Conservation (phyloP, 2,329 filamentous ascomycete species). For the Xylariaceae sp. region DNA sequence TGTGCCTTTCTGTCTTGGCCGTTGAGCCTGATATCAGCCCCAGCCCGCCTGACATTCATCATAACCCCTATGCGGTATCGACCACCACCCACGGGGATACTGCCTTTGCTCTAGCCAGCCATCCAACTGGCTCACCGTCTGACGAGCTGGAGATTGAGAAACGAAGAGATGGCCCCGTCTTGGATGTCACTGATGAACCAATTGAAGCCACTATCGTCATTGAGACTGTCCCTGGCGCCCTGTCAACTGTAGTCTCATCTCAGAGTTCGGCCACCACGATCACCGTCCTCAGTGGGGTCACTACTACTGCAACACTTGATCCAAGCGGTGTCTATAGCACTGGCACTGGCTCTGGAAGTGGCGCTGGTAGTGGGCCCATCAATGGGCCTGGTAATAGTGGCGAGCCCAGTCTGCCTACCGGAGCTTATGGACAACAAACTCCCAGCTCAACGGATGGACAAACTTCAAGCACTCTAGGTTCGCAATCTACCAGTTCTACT, state of each 20-base stretch:
- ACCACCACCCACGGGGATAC: slow-evolving; percentile 9
- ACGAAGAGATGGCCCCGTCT: background rate
- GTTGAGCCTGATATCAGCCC: background rate
- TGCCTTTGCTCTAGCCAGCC: slow-evolving; percentile 8
- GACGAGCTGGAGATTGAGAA: slow-evolving; percentile 8
- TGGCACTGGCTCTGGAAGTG: slow-evolving; percentile 4
- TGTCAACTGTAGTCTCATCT: slow-evolving; percentile 11
- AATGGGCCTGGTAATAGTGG: background rate
- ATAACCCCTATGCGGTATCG: slow-evolving; percentile 1
- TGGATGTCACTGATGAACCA: background rate
- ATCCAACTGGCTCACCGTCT: background rate
- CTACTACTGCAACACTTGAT: background rate
- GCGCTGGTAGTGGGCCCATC: slow-evolving; percentile 3
- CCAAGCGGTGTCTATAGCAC: slow-evolving; percentile 18
- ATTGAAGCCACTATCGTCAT: slow-evolving; percentile 15
- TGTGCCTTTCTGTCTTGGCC: slow-evolving; percentile 15
- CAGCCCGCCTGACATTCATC: background rate
- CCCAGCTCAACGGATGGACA: slow-evolving; percentile 8
- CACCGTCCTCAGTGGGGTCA: slow-evolving; percentile 4
- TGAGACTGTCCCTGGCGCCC: slow-evolving; percentile 10
- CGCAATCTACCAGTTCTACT: slow-evolving; percentile 2
- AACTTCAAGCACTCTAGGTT: slow-evolving; percentile 2
- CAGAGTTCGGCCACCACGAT: slow-evolving; percentile 4
- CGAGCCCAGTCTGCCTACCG: slow-evolving; percentile 13
- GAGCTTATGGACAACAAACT: slow-evolving; percentile 16